phyloP scores from a whole-genome alignment of 495 filamentous ascomycete genomes.

The Podospora bellae-mahoneyi region DNA sequence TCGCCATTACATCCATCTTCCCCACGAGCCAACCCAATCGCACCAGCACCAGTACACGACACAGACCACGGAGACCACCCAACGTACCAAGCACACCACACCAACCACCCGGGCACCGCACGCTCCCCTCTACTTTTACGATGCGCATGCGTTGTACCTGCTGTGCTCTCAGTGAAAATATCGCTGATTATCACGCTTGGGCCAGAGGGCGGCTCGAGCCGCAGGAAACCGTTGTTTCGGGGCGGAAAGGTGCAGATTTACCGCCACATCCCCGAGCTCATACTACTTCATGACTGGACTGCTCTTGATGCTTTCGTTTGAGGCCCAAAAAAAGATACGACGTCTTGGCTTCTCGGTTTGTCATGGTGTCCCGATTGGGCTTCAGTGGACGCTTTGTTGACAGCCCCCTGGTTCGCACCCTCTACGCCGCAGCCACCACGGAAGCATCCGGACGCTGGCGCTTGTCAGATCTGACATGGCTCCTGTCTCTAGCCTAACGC shows the following conservation, averaged over 20 bases:
- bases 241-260: constrained; percentile 32
- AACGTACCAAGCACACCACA: not conserved
- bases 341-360: constrained; percentile 5
- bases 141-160: constrained; percentile 1
- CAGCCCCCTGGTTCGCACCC: not conserved
- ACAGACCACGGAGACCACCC: not conserved
- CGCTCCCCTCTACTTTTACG: not conserved
- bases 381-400: not conserved
- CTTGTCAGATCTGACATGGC: constrained; percentile 27
- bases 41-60: not conserved
- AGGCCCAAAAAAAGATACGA: not conserved
- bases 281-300: constrained; percentile 7
- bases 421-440: not conserved
- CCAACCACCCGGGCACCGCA: not conserved
- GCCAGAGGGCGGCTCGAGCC: constrained; percentile 27
- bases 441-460: constrained; percentile 12
- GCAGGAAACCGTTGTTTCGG: constrained; percentile 31
- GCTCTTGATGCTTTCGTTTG: constrained; percentile 6
- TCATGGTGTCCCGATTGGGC: constrained; percentile 19
- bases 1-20: constrained; percentile 12
- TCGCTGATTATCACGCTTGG: constrained; percentile 18
- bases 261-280: constrained; percentile 23
- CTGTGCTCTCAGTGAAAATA: constrained; percentile 18
- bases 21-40: constrained; percentile 8
- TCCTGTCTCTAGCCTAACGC: not conserved